A percentile compares a stretch with the other conserved stretches of the same genome.
Conservation (phyloP, 495 filamentous ascomycete species). For the Hypomontagnella submonticulosa region DNA sequence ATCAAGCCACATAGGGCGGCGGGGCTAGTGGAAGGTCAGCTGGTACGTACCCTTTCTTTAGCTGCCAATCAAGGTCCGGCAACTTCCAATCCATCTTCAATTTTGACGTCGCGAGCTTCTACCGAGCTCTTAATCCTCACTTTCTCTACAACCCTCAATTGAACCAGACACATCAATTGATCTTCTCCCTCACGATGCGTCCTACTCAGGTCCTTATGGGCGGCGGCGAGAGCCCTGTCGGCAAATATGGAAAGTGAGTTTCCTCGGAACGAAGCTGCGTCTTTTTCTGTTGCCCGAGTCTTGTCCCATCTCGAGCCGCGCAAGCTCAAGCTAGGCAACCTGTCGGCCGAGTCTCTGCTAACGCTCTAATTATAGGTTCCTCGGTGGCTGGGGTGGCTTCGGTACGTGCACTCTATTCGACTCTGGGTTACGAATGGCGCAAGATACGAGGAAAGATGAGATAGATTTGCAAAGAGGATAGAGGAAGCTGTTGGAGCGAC, state of each 20-base stretch:
- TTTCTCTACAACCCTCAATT: slow-evolving; percentile 40
- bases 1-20: slow-evolving; percentile 34
- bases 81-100: slow-evolving; percentile 33
- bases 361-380: slow-evolving; percentile 70
- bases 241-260: slow-evolving; percentile 79
- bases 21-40: neutral
- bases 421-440: neutral
- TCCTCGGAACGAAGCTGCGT: slow-evolving; percentile 36
- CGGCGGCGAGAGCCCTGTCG: slow-evolving; percentile 67
- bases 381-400: slow-evolving; percentile 86
- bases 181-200: slow-evolving; percentile 67
- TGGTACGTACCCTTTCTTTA: no score
- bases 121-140: slow-evolving; percentile 47
- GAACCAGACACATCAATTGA: slow-evolving; percentile 46
- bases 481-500: neutral
- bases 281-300: slow-evolving; percentile 39
- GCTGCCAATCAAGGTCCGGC: neutral
- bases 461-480: neutral
- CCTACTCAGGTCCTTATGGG: slow-evolving; percentile 60
- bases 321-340: neutral
- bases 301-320: slow-evolving; percentile 6
- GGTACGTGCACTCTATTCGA: slow-evolving; percentile 67
- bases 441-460: slow-evolving; percentile 1
- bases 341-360: slow-evolving; percentile 29
- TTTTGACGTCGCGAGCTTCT: slow-evolving; percentile 45